phyloP scores from a whole-genome alignment of 768 basidiomycete species.

The Suillus tomentosus region DNA sequence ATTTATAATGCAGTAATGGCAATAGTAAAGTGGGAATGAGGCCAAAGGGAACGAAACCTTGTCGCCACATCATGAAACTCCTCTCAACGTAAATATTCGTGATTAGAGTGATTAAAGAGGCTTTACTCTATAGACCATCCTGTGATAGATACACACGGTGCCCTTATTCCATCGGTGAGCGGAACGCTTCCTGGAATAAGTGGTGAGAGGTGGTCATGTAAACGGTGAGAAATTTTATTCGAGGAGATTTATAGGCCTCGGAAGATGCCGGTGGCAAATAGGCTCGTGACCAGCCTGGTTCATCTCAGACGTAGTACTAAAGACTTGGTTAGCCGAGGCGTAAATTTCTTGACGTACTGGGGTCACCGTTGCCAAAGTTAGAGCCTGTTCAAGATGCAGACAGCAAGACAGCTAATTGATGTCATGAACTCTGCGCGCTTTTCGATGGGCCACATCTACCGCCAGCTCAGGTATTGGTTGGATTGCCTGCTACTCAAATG shows the following conservation, averaged over 20 bases:
- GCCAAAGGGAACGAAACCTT: slow-evolving; percentile 24
- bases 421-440: not conserved
- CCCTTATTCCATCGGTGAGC: slow-evolving; percentile 54
- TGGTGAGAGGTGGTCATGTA: slow-evolving; percentile 47
- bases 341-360: no score
- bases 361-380: not conserved
- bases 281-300: no score
- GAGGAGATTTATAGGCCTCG: slow-evolving; percentile 6
- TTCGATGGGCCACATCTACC: slow-evolving; percentile 15
- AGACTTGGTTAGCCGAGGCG: no score
- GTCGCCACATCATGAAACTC: slow-evolving; percentile 89
- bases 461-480: slow-evolving; percentile 22
- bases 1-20: not conserved
- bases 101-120: slow-evolving; percentile 87
- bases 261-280: not conserved
- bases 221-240: slow-evolving; percentile 30
- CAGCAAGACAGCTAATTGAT: not conserved
- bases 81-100: slow-evolving; percentile 65
- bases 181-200: slow-evolving; percentile 58
- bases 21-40: not conserved
- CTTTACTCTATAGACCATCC: slow-evolving; percentile 55
- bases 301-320: no score
- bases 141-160: slow-evolving; percentile 36
- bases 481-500: slow-evolving; percentile 25
- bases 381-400: not conserved